A percentile compares a stretch with the other conserved stretches of the same genome.
These are phyloP conservation scores for Cronartium ribicola DNA, from an alignment of 1,284 basidiomycete genomes.

Conservation along the genomic window DNA sequence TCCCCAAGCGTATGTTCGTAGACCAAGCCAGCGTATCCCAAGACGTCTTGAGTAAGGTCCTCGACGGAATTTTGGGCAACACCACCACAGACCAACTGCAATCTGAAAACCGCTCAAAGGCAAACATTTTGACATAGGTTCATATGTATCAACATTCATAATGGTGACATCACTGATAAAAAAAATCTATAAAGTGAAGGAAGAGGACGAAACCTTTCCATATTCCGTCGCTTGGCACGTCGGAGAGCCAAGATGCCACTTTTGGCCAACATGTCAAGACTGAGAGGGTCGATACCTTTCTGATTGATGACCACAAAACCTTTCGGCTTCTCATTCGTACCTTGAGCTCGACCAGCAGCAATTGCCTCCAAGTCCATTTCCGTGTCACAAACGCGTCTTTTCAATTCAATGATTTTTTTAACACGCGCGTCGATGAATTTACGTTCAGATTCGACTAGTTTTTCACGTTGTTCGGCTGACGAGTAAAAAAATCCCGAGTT, in stretches of 20 bases:
- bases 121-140: neutral
- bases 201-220: conserved; percentile 70
- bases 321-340: conserved; percentile 59
- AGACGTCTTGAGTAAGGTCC: conserved; percentile 80
- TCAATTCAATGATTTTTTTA: conserved; percentile 94
- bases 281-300: conserved; percentile 98
- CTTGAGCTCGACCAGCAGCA: conserved; percentile 45
- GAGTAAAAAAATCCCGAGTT: conserved; percentile 99
- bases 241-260: conserved; percentile 92
- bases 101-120: conserved; percentile 50
- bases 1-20: conserved; percentile 99
- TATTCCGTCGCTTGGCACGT: conserved; percentile 92
- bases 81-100: conserved; percentile 92
- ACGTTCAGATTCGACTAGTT: conserved; percentile 95
- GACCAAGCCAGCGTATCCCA: conserved; percentile 95
- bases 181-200: neutral
- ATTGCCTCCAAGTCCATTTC: conserved; percentile 70
- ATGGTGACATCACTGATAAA: neutral
- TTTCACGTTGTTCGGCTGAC: conserved; percentile 95
- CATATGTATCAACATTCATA: neutral
- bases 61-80: conserved; percentile 96
- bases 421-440: conserved; percentile 90
- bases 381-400: conserved; percentile 92
- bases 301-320: conserved; percentile 97
- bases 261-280: conserved; percentile 92